These are phyloP conservation scores for Annulohypoxylon stygium DNA, from an alignment of 495 filamentous ascomycete genomes.

Conservation along the genomic window DNA sequence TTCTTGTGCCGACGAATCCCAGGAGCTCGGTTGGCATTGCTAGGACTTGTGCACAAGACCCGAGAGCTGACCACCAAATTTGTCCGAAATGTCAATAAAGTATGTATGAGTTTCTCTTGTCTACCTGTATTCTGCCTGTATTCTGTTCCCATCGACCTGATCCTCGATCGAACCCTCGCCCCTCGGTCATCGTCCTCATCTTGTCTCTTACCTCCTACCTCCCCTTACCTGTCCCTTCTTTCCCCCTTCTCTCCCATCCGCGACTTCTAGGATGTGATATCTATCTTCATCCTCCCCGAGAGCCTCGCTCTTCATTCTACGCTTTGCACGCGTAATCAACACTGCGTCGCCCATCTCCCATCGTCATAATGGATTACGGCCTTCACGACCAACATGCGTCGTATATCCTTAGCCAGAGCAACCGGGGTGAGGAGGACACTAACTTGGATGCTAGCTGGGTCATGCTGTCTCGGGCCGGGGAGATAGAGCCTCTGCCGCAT, in stretches of 20 bases:
- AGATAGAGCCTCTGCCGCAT: slow-evolving; percentile 63
- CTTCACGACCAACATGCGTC: slow-evolving; percentile 61
- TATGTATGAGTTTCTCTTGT: slow-evolving; percentile 60
- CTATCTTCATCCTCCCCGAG: slow-evolving; percentile 44
- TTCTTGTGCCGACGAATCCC: slow-evolving; percentile 54
- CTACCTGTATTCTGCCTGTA: slow-evolving; percentile 26
- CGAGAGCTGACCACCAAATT: slow-evolving; percentile 60
- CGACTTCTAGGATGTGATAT: slow-evolving; percentile 46
- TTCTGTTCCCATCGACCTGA: slow-evolving; percentile 40
- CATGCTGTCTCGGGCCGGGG: slow-evolving; percentile 64
- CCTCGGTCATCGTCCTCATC: slow-evolving; percentile 28
- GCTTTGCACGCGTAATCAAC: slow-evolving; percentile 27
- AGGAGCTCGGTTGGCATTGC: slow-evolving; percentile 50
- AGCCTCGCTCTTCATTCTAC: slow-evolving; percentile 45
- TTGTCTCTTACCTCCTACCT: slow-evolving; percentile 9
- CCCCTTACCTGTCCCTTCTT: slow-evolving; percentile 38
- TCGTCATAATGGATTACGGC: slow-evolving; percentile 59
- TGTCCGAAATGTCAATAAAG: slow-evolving; percentile 75
- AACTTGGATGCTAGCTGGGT: slow-evolving; percentile 66
- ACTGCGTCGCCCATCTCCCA: slow-evolving; percentile 16
- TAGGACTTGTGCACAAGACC: slow-evolving; percentile 49
- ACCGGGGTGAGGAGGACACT: slow-evolving; percentile 55
- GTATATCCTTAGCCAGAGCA: slow-evolving; percentile 52
- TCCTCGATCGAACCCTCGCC: slow-evolving; percentile 26
- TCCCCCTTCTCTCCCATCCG: slow-evolving; percentile 29